Evolutionary conservation across 495 filamentous ascomycete genomes (phyloP), one percentile per base, ranked within the genome.

Genomic region (Evernia prunastri): DNA sequence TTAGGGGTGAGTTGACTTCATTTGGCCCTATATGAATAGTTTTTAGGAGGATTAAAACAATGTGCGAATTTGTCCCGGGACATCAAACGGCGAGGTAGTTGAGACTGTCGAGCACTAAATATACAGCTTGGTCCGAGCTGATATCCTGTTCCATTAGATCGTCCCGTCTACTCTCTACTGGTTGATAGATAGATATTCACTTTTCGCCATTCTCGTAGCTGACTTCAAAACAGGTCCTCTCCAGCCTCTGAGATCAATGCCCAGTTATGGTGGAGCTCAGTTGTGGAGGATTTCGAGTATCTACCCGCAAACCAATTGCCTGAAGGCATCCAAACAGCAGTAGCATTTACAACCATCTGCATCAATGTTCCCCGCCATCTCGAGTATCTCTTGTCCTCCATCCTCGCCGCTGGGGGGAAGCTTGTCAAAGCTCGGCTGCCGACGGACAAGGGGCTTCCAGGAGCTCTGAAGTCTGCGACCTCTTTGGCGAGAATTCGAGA

Each of bases 301-400:
- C 58, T 75, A 12, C 57, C 68, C 3, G 4, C 60, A 9, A 45
- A 36, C 20, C 45, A 27, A 20, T 47, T 67, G 17, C 69, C 70
- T 15, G 58, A 58, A 12, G 66, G 66, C 54, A 40, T 33, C 4
- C 39, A 61, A 8, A 67, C 67, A 13, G 70, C 56, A 23, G 42
- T 70, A 36, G 18, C 58, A 1, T 74, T 64, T 59, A 66, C 63
- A 20, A 63, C 69, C 0, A 51, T 74, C 15, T 56, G 71, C 51
- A 58, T 76, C 64, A 71, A 75, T 57, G 69, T 71, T 11, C 67
- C 74, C 27, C 54, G 51, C n/a, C 70, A 74, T 58, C 72, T 76
- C 40, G 25, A 53, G 12, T 71, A 69, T 18, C 67, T 75, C 6
- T 43, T 67, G n/a, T 40, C 62, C 11, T 20, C 51, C 2, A 63